Evolutionary conservation across 805 yeast genomes (phyloP).

Genomic region (Myxozyma monticola): DNA sequence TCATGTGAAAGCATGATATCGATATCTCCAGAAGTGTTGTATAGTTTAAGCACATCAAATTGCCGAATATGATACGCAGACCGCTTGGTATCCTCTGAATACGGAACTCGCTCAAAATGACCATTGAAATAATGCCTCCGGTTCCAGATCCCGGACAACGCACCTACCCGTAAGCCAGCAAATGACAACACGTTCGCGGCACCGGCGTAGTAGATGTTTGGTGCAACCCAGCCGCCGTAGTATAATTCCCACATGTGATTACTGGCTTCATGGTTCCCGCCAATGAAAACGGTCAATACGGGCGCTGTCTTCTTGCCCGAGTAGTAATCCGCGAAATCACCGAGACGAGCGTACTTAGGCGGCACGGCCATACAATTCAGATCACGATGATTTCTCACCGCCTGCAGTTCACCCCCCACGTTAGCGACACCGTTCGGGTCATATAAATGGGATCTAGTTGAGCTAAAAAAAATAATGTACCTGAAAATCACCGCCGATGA

Average conservation of each 20-base stretch:
- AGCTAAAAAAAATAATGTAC: constrained; percentile 1
- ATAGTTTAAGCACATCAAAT: constrained; percentile 57
- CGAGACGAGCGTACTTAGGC: constrained; percentile 65
- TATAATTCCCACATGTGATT: constrained; percentile 68
- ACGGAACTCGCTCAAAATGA: constrained; percentile 52
- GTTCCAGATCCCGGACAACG: constrained; percentile 82
- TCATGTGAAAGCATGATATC: constrained; percentile 80
- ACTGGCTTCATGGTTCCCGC: constrained; percentile 95
- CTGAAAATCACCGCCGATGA: constrained; percentile 84
- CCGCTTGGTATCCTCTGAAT: constrained; percentile 47
- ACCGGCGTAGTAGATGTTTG: constrained; percentile 83
- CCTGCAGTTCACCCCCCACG: no score
- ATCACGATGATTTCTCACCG: constrained; percentile 65
- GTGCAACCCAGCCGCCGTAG: constrained; percentile 92
- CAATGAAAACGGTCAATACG: constrained; percentile 74
- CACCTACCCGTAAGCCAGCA: constrained; percentile 74
- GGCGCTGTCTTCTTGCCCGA: constrained; percentile 64
- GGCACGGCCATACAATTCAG: constrained; percentile 76
- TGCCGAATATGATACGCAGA: constrained; percentile 75
- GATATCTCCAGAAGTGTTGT: constrained; percentile 42
- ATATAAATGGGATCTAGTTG: not conserved
- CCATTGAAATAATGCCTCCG: constrained; percentile 47
- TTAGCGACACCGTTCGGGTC: no score
- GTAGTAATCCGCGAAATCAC: constrained; percentile 80
- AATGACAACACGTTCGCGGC: constrained; percentile 71